These are phyloP conservation scores for Eucalyptus erythrocorys DNA, from an alignment of 345 rosid genomes.

Conservation along the genomic window DNA sequence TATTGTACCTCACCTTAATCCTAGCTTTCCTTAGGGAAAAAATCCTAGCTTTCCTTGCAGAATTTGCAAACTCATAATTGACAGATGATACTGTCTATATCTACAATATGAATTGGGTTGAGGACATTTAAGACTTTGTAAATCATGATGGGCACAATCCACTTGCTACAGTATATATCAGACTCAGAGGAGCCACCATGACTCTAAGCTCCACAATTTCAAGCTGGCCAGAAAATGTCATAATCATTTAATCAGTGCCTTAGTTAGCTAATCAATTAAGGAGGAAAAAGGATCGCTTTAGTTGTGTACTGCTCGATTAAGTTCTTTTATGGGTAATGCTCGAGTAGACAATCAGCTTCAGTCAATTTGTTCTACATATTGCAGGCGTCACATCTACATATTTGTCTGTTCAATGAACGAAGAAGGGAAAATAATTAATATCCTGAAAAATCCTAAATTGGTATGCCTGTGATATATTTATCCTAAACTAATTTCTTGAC, in stretches of 20 bases:
- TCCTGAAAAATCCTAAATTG: too few species aligned
- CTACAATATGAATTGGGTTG: not conserved
- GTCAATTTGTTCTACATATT: not conserved
- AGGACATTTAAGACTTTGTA: not conserved
- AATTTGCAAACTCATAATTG: not conserved
- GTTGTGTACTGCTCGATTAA: not conserved
- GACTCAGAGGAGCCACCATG: not conserved
- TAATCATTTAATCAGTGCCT: not conserved
- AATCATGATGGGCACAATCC: not conserved
- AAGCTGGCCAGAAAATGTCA: not conserved
- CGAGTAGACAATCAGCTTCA: not conserved
- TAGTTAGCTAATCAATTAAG: not conserved
- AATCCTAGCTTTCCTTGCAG: not conserved
- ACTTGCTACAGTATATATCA: not conserved
- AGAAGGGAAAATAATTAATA: not conserved
- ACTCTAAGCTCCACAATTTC: not conserved
- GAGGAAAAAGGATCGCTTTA: not conserved
- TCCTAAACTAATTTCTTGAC: too few species aligned
- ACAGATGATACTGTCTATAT: not conserved
- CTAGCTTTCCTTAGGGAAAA: not conserved
- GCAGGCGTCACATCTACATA: not conserved
- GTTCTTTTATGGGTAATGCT: not conserved
- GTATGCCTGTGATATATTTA: accelerated
- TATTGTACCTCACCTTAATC: not conserved
- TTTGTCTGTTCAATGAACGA: not conserved